phyloP scores from a whole-genome alignment of 768 basidiomycete genomes.

The Hypholoma sublateritium region DNA sequence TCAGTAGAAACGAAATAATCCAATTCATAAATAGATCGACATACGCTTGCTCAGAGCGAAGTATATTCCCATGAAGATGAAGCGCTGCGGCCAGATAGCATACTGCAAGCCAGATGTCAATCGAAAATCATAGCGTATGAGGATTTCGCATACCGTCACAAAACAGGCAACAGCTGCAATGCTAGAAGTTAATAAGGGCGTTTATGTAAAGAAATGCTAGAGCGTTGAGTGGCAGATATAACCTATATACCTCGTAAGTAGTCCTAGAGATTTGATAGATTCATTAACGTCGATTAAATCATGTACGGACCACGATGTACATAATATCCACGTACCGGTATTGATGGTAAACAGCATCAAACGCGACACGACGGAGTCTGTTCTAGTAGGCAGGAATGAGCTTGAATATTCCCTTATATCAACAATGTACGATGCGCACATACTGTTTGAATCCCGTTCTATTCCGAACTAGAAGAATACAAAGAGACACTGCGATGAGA shows the following conservation, averaged over 20 bases:
- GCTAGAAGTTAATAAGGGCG: not conserved
- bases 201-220: not conserved
- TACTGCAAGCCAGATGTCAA: slow-evolving; percentile 5
- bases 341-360: slow-evolving; percentile 19
- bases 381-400: slow-evolving; percentile 1
- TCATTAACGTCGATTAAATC: not conserved
- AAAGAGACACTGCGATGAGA: slow-evolving; percentile 16
- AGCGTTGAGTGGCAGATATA: not conserved
- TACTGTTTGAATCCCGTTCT: slow-evolving; percentile 18
- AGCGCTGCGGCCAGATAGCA: slow-evolving; percentile 17
- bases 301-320: not conserved
- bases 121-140: not conserved
- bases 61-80: slow-evolving; percentile 19
- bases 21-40: not conserved
- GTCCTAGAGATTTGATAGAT: not conserved
- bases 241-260: slow-evolving; percentile 15
- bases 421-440: not conserved
- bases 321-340: slow-evolving; percentile 3
- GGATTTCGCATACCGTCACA: slow-evolving; percentile 8
- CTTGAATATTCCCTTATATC: not conserved
- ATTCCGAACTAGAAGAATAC: slow-evolving; percentile 12
- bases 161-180: slow-evolving; percentile 17
- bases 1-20: not conserved
- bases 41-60: slow-evolving; percentile 17
- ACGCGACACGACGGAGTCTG: slow-evolving; percentile 13